phyloP scores from a whole-genome alignment of 495 filamentous ascomycete genomes.

The Penicillium silybi region DNA sequence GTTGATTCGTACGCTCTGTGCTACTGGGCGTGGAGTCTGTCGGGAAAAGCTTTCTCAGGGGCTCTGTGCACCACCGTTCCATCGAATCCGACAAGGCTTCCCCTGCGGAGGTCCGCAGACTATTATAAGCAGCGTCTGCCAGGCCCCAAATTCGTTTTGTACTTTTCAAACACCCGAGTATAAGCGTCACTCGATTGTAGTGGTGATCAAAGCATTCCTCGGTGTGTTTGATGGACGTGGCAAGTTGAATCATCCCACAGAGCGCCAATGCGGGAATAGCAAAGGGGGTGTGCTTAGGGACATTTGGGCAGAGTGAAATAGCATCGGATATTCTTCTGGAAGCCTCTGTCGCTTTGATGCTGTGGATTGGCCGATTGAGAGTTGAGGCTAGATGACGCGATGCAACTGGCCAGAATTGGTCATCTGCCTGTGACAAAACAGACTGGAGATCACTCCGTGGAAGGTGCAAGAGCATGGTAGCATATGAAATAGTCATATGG shows the following conservation, averaged over 20 bases:
- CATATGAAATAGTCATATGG: conserved; percentile 38
- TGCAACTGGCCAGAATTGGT: conserved; percentile 25
- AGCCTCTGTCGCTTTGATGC: conserved; percentile 43
- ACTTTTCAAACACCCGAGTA: conserved; percentile 38
- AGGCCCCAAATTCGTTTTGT: conserved; percentile 32
- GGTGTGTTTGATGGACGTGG: conserved; percentile 32
- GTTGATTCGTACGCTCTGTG: conserved; percentile 14
- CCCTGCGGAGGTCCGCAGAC: conserved; percentile 29
- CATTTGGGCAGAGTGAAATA: conserved; percentile 35
- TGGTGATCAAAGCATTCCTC: conserved; percentile 42
- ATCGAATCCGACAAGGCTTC: conserved; percentile 32
- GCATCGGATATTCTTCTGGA: conserved; percentile 36
- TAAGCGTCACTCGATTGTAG: conserved; percentile 37
- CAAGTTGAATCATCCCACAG: conserved; percentile 39
- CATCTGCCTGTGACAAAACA: conserved; percentile 21
- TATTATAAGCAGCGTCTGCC: conserved; percentile 26
- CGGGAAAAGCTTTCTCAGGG: conserved; percentile 23
- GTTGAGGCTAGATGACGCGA: conserved; percentile 34
- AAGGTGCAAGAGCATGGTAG: conserved; percentile 40
- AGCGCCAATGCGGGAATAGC: conserved; percentile 30
- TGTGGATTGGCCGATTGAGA: conserved; percentile 36
- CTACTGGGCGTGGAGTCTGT: conserved; percentile 19
- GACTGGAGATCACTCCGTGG: conserved; percentile 39
- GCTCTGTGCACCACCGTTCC: conserved; percentile 30
- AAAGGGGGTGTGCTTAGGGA: conserved; percentile 38